Evolutionary conservation across 805 yeast genomes (phyloP), one percentile per base, ranked within the genome.

Genomic region (Pichia kluyveri): DNA sequence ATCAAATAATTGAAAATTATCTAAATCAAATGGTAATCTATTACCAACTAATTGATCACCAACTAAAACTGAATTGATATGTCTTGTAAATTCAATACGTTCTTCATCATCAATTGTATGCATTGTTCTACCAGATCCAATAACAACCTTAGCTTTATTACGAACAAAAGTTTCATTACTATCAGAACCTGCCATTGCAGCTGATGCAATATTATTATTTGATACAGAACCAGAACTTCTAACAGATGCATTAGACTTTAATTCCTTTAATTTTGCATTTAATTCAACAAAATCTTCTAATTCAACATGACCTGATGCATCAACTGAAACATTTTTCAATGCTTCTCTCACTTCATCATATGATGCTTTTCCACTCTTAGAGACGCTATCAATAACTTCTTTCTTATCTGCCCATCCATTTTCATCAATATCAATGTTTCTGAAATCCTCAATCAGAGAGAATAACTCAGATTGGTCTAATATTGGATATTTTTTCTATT

Each of bases 81-180:
- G 99, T 61, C 95, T 81, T 6, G 98, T 93, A 69, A 93, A 93
- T 72, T 89, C 97, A 26, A 86, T 75, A 66, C 96, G 79, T 69
- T 93, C 99, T 72, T 93, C 99, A 61, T 91, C 97, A 65, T 93
- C 89, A 64, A 93, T 90, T 3, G 97, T 88, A 66, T 93, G 99
- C 1, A 96, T 86, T 18, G 95, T 87, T 45, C 55, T 49, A 44
- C 97, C 96, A 47, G 96, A 96, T 38, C 85, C 79, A 42, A 90
- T 86, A 52, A 86, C 83, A 49, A 93, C 89, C 42, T 63, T 63
- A 12, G 90, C 89, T 40, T 81, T 77, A 8, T 76, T 71, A 48
- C 82, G 80, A 12, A 70, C 61, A 46, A 75, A 57, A 4, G 54
- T 52, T 26, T 49, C 66, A 14, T 39, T 32, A 47, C 69, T 56